These are phyloP conservation scores for Aspergillus sp. DNA, from an alignment of 2,329 filamentous ascomycete genomes.

Conservation along the genomic window DNA sequence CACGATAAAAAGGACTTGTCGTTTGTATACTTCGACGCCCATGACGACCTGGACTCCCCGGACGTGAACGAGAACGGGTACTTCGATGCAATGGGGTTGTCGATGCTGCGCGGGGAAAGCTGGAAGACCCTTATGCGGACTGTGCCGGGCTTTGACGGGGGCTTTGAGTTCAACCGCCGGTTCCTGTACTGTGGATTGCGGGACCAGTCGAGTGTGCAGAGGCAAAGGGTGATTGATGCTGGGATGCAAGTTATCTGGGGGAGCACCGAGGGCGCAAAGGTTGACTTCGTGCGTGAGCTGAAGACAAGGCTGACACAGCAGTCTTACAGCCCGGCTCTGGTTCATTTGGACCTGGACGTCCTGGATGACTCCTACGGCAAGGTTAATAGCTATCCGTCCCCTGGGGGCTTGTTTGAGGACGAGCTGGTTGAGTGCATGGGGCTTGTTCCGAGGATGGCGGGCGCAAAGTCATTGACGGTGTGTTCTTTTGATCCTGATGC, in stretches of 20 bases:
- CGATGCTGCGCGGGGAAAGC: slow-evolving; percentile 38
- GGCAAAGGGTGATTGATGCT: slow-evolving; percentile 29
- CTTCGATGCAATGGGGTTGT: slow-evolving; percentile 38
- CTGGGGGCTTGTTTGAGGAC: too few species aligned
- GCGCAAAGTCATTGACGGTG: too few species aligned
- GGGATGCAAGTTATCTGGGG: slow-evolving; percentile 34
- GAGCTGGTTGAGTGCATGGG: too few species aligned
- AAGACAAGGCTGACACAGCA: neutral
- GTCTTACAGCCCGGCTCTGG: too few species aligned
- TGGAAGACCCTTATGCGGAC: slow-evolving; percentile 33
- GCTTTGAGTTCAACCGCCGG: slow-evolving; percentile 11
- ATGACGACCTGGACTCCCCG: slow-evolving; percentile 43
- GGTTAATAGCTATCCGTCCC: too few species aligned
- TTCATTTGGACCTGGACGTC: too few species aligned
- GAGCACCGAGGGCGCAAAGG: neutral
- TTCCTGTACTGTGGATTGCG: slow-evolving; percentile 29
- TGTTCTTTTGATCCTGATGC: too few species aligned
- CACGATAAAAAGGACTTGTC: slow-evolving; percentile 17
- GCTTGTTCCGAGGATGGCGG: too few species aligned
- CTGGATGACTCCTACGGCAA: too few species aligned
- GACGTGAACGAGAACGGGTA: slow-evolving; percentile 38
- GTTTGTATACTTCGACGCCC: slow-evolving; percentile 47
- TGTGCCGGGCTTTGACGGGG: slow-evolving; percentile 26
- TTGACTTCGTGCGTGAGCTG: slow-evolving; percentile 20
- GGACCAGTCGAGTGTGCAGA: slow-evolving; percentile 29